Percentiles rank a stretch among this genome's conserved stretches.
Evolutionary conservation across 2,329 filamentous ascomycete genomes (phyloP).

Genomic region (Botryosphaeria dothidea): DNA sequence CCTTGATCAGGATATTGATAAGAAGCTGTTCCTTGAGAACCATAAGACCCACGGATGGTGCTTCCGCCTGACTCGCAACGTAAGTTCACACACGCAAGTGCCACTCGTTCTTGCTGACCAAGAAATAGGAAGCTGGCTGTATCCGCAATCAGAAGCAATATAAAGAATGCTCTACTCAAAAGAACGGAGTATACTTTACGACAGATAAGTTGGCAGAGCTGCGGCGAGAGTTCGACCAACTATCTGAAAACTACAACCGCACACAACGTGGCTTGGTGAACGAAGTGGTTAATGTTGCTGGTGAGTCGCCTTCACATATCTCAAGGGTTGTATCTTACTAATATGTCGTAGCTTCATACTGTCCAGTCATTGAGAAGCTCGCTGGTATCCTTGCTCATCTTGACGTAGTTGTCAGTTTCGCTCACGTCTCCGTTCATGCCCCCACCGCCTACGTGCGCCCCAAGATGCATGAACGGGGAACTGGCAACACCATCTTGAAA

Average conservation of each 20-base stretch:
- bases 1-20: constrained; percentile 88
- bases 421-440: constrained; percentile 89
- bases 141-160: constrained; percentile 91
- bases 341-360: constrained; percentile 69
- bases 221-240: constrained; percentile 88
- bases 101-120: constrained; percentile 14
- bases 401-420: constrained; percentile 92
- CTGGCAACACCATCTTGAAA: constrained; percentile 84
- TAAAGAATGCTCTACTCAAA: constrained; percentile 95
- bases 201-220: constrained; percentile 77
- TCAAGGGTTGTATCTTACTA: background rate
- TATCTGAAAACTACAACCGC: constrained; percentile 91
- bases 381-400: constrained; percentile 88
- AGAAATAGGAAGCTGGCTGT: constrained; percentile 71
- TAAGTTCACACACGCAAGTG: background rate
- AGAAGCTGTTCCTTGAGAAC: constrained; percentile 97
- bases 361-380: constrained; percentile 85
- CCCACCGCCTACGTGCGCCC: constrained; percentile 89
- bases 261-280: constrained; percentile 88
- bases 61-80: constrained; percentile 81
- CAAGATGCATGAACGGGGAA: constrained; percentile 83
- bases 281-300: constrained; percentile 87
- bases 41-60: constrained; percentile 97
- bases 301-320: constrained; percentile 19
- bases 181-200: constrained; percentile 98